These are phyloP conservation scores for Psophocarpus tetragonolobus DNA, from an alignment of 306 rosid genomes.

Conservation along the genomic window DNA sequence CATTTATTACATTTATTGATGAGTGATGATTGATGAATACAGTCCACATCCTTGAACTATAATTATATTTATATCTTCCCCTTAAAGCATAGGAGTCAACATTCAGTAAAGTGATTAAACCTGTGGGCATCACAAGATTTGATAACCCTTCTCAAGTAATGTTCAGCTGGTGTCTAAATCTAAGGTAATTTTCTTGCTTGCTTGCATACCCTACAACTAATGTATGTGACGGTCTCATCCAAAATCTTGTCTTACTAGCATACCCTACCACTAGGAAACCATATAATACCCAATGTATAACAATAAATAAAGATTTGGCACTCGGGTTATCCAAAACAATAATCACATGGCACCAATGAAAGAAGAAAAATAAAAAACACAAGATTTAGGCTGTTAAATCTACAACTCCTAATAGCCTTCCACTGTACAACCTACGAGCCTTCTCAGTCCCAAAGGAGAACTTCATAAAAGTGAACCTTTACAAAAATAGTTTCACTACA, in stretches of 20 bases:
- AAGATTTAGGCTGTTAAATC: slow-evolving; percentile 10
- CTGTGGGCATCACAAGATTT: not conserved
- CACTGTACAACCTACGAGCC: not conserved
- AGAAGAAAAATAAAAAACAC: not conserved
- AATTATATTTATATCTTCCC: slow-evolving; percentile 9
- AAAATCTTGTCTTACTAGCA: slow-evolving; percentile 2
- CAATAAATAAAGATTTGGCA: not conserved
- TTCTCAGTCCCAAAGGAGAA: not conserved
- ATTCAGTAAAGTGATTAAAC: not conserved
- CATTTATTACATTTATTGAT: not conserved
- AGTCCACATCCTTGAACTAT: slow-evolving; percentile 4
- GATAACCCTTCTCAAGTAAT: slow-evolving; percentile 5
- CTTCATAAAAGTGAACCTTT: slow-evolving; percentile 17
- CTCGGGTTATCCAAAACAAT: not conserved
- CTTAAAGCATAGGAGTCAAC: slow-evolving; percentile 14
- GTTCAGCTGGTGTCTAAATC: not conserved
- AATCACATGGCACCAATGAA: not conserved
- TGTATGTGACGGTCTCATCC: not conserved
- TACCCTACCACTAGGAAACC: slow-evolving; percentile 15
- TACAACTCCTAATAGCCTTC: slow-evolving; percentile 12
- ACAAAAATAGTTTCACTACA: slow-evolving; percentile 19
- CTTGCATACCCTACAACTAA: no score
- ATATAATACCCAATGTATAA: not conserved
- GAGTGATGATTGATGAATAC: slow-evolving; percentile 9
- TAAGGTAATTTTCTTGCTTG: no score